These are phyloP conservation scores for Avena eriantha DNA, from an alignment of 176 grass and related monocot species.

Conservation along the genomic window DNA sequence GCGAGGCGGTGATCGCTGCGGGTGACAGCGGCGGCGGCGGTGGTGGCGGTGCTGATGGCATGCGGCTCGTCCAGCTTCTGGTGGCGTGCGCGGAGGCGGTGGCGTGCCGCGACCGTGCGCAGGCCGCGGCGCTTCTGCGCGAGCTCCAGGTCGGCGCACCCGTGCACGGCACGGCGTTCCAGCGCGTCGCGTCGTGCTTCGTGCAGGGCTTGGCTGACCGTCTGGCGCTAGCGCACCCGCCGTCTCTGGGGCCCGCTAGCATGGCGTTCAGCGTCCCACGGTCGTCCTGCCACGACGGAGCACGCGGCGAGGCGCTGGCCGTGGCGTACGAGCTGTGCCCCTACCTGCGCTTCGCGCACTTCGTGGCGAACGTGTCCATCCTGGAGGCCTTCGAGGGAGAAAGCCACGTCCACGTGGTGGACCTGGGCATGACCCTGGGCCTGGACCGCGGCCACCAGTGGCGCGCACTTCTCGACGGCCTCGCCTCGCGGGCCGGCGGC, in stretches of 20 bases:
- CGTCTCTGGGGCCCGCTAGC: constrained; percentile 51
- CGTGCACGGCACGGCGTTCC: constrained; percentile 71
- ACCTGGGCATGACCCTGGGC: constrained; percentile 68
- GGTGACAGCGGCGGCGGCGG: background rate
- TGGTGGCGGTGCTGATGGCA: constrained; percentile 36
- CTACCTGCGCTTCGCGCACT: constrained; percentile 79
- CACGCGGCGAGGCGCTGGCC: constrained; percentile 57
- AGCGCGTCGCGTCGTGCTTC: constrained; percentile 78
- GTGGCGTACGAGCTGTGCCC: constrained; percentile 81
- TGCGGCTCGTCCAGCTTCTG: constrained; percentile 70
- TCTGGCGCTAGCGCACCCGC: constrained; percentile 58
- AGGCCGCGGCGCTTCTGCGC: constrained; percentile 55
- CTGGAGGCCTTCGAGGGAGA: constrained; percentile 74
- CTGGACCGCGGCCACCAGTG: constrained; percentile 62
- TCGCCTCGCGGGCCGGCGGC: constrained; percentile 35
- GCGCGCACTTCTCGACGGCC: constrained; percentile 56
- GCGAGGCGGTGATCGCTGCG: background rate
- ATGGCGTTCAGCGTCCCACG: constrained; percentile 56
- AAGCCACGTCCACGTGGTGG: constrained; percentile 64
- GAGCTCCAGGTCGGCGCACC: constrained; percentile 58
- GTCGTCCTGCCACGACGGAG: constrained; percentile 33
- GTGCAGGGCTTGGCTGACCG: constrained; percentile 71
- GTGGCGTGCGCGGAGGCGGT: constrained; percentile 82
- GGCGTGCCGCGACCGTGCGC: constrained; percentile 71
- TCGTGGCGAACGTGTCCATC: constrained; percentile 69